phyloP scores from a whole-genome alignment of 768 basidiomycete genomes.

The Termitomyces eurrhizus region DNA sequence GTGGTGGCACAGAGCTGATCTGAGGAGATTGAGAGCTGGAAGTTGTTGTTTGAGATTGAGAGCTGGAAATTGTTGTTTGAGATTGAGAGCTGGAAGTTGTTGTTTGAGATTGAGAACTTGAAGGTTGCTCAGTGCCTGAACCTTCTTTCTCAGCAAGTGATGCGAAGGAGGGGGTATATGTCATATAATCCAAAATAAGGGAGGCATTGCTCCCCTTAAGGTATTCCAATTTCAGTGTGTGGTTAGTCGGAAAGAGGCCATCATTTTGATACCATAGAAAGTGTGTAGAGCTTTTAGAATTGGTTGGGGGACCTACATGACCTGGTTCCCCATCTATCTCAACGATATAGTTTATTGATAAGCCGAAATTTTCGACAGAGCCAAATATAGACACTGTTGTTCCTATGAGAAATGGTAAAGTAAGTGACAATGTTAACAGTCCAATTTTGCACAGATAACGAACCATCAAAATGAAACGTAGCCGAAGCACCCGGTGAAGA shows the following conservation, averaged over 20 bases:
- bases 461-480: neutral
- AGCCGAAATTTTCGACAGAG: no score
- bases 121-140: neutral
- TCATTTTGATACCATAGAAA: neutral
- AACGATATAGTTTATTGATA: accelerated
- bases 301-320: neutral
- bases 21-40: neutral
- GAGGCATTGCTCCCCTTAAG: neutral
- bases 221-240: neutral
- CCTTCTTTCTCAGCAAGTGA: neutral
- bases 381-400: neutral
- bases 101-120: no score
- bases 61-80: no score
- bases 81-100: neutral
- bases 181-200: neutral
- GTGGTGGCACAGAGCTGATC: neutral
- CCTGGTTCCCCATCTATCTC: neutral
- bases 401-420: neutral
- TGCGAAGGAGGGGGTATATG: neutral
- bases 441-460: neutral
- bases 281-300: neutral
- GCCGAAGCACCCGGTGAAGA: neutral
- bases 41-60: neutral
- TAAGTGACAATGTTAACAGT: neutral
- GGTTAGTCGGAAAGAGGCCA: neutral